Percentiles rank a stretch among this genome's conserved stretches.
These are phyloP conservation scores for Sphagnum contortum DNA, from an alignment of 225 moss, liverwort and hornwort genomes.

Conservation along the genomic window DNA sequence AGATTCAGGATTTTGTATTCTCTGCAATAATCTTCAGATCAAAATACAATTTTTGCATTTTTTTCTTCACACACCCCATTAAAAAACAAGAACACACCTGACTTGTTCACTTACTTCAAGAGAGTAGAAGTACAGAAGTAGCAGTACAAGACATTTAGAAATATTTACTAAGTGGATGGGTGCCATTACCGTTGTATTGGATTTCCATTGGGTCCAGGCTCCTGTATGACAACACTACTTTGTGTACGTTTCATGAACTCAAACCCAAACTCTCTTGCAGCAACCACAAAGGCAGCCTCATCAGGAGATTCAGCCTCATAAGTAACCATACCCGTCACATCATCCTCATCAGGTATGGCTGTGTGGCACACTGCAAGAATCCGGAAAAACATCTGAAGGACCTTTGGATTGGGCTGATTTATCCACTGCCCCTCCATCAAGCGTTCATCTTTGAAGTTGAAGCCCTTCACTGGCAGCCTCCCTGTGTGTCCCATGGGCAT, in stretches of 20 bases:
- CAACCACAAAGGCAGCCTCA: conserved; percentile 58
- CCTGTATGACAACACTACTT: conserved; percentile 61
- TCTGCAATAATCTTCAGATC: conserved; percentile 15
- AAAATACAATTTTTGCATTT: no score
- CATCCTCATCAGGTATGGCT: conserved; percentile 59
- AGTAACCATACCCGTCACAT: conserved; percentile 21
- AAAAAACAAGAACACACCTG: background rate
- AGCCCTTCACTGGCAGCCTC: conserved; percentile 38
- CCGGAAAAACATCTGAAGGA: conserved; percentile 55
- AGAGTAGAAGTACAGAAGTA: background rate
- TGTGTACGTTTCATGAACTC: conserved; percentile 87
- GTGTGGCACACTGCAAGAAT: conserved; percentile 62
- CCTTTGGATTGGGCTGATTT: conserved; percentile 41
- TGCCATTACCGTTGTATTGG: no score
- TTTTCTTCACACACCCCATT: no score
- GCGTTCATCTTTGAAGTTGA: conserved; percentile 51
- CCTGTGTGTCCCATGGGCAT: conserved; percentile 23
- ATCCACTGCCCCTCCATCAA: conserved; percentile 36
- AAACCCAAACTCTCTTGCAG: conserved; percentile 57
- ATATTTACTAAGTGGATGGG: background rate
- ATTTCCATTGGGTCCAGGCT: conserved; percentile 25
- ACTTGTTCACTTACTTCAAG: background rate
- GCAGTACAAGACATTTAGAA: background rate
- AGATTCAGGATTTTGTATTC: conserved; percentile 52
- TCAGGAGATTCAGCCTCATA: conserved; percentile 71